Conservation (phyloP, 1,284 basidiomycete species). For the Cystobasidium slooffiae region DNA sequence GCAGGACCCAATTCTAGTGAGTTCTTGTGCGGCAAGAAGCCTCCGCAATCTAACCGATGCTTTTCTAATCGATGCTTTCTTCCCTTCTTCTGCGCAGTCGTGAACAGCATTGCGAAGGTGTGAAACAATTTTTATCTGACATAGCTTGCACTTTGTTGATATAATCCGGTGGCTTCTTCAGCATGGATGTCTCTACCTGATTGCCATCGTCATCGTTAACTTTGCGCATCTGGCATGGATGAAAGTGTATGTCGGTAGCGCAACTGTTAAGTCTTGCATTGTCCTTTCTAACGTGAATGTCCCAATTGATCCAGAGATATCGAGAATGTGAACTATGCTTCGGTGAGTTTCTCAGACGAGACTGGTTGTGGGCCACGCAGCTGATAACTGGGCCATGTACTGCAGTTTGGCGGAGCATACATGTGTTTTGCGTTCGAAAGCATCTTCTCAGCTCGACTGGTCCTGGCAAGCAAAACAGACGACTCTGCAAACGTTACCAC, state of each 20-base stretch:
- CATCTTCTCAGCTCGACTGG: conserved; percentile 11
- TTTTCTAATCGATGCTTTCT: too few species aligned
- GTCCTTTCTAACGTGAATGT: background rate
- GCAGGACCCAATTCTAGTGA: background rate
- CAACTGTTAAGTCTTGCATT: background rate
- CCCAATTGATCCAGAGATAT: background rate
- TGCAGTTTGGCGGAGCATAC: conserved; percentile 10
- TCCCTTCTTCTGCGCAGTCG: too few species aligned
- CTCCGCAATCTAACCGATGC: too few species aligned
- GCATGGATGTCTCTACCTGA: background rate
- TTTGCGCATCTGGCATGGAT: background rate
- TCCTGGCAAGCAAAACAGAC: background rate
- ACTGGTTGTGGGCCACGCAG: too few species aligned
- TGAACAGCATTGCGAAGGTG: too few species aligned
- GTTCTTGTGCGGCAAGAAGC: too few species aligned
- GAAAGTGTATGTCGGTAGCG: background rate
- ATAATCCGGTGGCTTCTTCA: too few species aligned
- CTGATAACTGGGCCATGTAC: background rate
- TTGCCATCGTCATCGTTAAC: background rate
- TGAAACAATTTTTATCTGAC: too few species aligned
- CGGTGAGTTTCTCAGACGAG: too few species aligned
- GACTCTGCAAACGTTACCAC: background rate
- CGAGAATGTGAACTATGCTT: background rate
- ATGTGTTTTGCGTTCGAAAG: conserved; percentile 7
- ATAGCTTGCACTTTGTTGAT: too few species aligned